Conservation (phyloP, 768 basidiomycete species). For the Kwoniella bestiolae region DNA sequence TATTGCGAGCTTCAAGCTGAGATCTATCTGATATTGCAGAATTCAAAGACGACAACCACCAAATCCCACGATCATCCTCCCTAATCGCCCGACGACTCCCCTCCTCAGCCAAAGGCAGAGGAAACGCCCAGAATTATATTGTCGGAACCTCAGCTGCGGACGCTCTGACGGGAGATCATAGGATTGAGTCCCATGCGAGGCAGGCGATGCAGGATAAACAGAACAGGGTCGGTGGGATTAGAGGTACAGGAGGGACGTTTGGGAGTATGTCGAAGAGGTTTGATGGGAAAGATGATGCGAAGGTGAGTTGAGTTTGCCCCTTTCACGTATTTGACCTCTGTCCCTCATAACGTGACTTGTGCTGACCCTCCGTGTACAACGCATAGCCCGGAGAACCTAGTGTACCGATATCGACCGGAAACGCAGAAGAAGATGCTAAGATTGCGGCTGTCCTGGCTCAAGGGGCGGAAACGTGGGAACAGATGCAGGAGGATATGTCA, state of each 20-base stretch:
- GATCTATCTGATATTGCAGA: constrained; percentile 62
- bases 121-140: constrained; percentile 59
- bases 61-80: constrained; percentile 93
- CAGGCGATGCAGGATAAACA: constrained; percentile 49
- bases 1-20: too few species aligned
- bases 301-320: constrained; percentile 19
- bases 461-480: constrained; percentile 93
- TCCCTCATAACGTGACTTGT: too few species aligned
- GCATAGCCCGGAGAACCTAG: constrained; percentile 19
- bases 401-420: constrained; percentile 51
- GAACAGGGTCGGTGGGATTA: constrained; percentile 26
- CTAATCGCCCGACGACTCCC: constrained; percentile 91
- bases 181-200: constrained; percentile 49
- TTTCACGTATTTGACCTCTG: background rate
- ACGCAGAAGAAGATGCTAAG: constrained; percentile 85
- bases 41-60: constrained; percentile 84
- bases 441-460: constrained; percentile 99
- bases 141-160: constrained; percentile 51
- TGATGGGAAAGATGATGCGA: constrained; percentile 75
- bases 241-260: constrained; percentile 38
- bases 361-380: too few species aligned
- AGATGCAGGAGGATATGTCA: constrained; percentile 99
- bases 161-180: constrained; percentile 65
- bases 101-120: constrained; percentile 60
- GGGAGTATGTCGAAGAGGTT: constrained; percentile 80